Base-by-base conservation (phyloP, 2,329 filamentous ascomycete species). In the Ascochyta viciae-villosae region DNA sequence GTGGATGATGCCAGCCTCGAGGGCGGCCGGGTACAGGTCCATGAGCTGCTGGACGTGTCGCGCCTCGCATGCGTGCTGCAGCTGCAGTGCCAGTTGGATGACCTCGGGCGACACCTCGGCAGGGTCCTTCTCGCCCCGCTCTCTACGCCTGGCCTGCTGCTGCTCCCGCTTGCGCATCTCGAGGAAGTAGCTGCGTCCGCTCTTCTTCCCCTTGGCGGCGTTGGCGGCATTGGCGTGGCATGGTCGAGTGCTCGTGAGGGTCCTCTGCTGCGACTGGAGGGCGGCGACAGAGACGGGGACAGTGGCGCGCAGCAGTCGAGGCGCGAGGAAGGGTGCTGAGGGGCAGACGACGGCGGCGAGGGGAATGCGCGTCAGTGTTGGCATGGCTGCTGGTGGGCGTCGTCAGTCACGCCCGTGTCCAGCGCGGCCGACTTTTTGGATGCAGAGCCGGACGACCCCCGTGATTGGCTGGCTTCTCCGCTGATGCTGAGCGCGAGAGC, bases 251-350 rank as follows among this genome's bases (percentile, higher is more conserved):
- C 44, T 50, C 9, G 40, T 40, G 19, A 45, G 22, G 50, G 29
- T 1, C 1, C 46, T 38, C 9, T 52, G 52, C 38, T 42, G 24
- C 40, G 50, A 58, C 58, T 34, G 57, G 41, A 54, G 24, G 15
- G 44, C 40, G 40, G 55, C 38, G 15, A 41, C 50, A 3, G 59
- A 49, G 7, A 55, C 37, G 23, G 64, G 57, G 7, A 61, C 46
- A 6, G 58, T 43, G 4, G 60, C 53, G 48, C 65, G 65, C 24
- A 72, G 54, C 41, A 73, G 67, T 19, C 68, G 67, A 13, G 73
- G 74, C 4, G 65, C 67, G 31, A 76, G 71, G 44, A 76, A 76
- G 2, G 73, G 73, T 4, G 72, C 64, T 23, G 67, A 72, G 1
- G 73, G 74, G 43, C 71, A 75, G 43, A 75, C 59, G 8, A 73